Base-by-base conservation (phyloP, 768 basidiomycete species). In the Pisolithus orientalis region DNA sequence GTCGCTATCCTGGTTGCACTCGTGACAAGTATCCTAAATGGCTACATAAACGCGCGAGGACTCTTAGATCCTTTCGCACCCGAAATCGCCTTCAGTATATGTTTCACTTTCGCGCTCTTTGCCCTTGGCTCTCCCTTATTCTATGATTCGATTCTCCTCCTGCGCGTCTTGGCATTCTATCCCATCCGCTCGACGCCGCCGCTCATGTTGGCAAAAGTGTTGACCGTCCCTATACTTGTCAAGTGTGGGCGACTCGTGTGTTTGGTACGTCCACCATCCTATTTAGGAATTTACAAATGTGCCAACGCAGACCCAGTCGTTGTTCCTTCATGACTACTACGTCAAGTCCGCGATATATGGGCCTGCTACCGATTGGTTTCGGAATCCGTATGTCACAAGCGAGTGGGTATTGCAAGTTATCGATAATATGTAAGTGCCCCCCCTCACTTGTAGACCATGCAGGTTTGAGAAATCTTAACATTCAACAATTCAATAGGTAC, bases 121-220 rank as follows among this genome's bases (percentile, higher is more conserved):
- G 28, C 44, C 5, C 27, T 45, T 7, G 10, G 27, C 14, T 31
- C 44, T 17, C 44, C 44, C 13, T 17, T 45, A 16, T 45, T 45
- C 6, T 45, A 45, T 45, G 73, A 75, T 53, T 65, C 62, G 13
- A 67, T 75, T 38, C 67, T 75, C 8, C 42, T 72, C n/a, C 58
- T 73, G 45, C 65, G 73, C 0, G 62, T 75, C 10, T 51, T 65
- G 27, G 66, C 69, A 3, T 66, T 75, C 6, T 74, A 66, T 50
- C 71, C 72, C 1, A 55, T 59, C 1, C 49, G 47, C 3, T 38
- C 48, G 1, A 64, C 65, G 0, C 52, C 63, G 1, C 53, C 25
- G 44, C 44, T 34, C 6, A 57, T 43, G 1, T 40, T 63, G 6
- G 17, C 60, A 8, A 43, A 49, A 6, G 59, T 75, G 5, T 60